Conservation (phyloP, 306 rosid genomes). For the Boehmeria nivea region DNA sequence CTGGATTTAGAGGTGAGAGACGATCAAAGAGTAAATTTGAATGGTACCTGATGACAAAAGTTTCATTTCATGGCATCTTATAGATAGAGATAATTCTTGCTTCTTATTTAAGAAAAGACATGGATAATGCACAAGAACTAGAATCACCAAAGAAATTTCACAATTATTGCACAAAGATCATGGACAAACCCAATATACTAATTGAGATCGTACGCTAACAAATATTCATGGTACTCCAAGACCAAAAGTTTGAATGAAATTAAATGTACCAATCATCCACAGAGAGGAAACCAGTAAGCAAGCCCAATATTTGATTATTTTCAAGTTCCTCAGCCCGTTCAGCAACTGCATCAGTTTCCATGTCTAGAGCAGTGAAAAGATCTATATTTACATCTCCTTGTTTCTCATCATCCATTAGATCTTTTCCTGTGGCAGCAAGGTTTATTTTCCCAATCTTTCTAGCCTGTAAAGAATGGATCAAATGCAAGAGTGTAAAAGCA, state of each 20-base stretch:
- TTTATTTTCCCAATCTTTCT: conserved; percentile 91
- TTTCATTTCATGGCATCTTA: conserved; percentile 9
- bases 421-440: conserved; percentile 96
- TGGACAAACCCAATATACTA: not conserved
- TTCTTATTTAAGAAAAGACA: not conserved
- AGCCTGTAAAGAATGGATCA: conserved; percentile 67
- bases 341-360: conserved; percentile 69
- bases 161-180: too few species aligned
- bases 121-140: not conserved
- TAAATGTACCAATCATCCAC: conserved; percentile 83
- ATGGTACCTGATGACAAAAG: conserved; percentile 59
- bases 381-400: conserved; percentile 84
- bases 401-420: conserved; percentile 96
- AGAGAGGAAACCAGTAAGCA: conserved; percentile 85
- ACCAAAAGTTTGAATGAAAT: not conserved
- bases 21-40: conserved; percentile 72
- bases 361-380: conserved; percentile 73
- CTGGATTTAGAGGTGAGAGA: conserved; percentile 74
- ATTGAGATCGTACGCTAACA: not conserved
- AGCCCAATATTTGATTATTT: conserved; percentile 84
- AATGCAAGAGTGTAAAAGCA: not conserved
- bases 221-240: not conserved
- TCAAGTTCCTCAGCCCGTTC: conserved; percentile 81
- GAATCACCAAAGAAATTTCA: not conserved
- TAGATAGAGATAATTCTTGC: too few species aligned